Base-by-base conservation (phyloP, 2,329 filamentous ascomycete genomes). In the Colletotrichum filicis region DNA sequence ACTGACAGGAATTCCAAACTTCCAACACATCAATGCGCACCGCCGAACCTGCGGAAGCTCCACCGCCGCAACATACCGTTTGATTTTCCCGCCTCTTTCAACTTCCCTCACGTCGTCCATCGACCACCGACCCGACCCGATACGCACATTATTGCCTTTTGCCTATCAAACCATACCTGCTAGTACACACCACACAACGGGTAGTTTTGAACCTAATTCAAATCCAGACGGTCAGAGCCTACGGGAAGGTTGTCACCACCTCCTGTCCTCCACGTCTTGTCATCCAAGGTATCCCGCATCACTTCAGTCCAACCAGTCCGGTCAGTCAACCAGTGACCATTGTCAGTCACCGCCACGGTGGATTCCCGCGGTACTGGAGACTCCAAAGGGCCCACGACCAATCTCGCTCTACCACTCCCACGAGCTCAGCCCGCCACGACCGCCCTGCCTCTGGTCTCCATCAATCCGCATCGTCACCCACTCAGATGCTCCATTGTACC, bases 341-440 rank as follows among this genome's bases (percentile, higher is more conserved):
- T 42, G 37, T 14, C 55, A 35, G 56, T 59, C 56, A 59, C 56
- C 32, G 58, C 58, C 28, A 16, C 58, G 37, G 58, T 26, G 58
- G 58, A 42, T 42, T 60, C 56, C 2, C 19, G 8, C n/a, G 11
- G 26, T 30, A n/a, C 56, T 16, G 19, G 61, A 12, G 42, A 19
- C 37, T 42, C 37, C 6, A 19, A 19, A 65, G 52, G 65, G 65
- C 55, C 69, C 64, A 71, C 69, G 65, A 24, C 58, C 55, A 68
- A 71, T 71, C 65, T 71, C 65, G 49, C 64, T 71, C 65, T 68
- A 64, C 57, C 68, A 67, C 53, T 66, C 68, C 66, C 42, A 64
- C 56, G 28, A 53, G 66, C 59, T 63, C 49, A 69, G 60, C 60
- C 55, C 46, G 59, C 68, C 58, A 57, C 68, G 57, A 52, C 68